Percentiles rank a stretch among this genome's conserved stretches.
These are phyloP conservation scores for Cercospora sp. DNA, from an alignment of 2,329 filamentous ascomycete species.

Conservation along the genomic window DNA sequence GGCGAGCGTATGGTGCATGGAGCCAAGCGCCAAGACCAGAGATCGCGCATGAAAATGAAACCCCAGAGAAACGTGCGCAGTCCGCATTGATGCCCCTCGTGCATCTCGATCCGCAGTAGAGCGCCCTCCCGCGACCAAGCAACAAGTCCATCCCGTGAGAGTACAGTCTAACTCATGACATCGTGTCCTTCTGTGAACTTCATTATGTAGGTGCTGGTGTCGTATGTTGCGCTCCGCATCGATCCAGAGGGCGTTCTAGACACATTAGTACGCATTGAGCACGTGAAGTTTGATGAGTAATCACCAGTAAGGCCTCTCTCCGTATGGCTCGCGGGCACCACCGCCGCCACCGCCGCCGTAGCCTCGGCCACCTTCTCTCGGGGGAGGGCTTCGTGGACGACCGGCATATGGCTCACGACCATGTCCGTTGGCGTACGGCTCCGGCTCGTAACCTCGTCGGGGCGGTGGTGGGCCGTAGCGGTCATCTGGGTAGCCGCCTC, in stretches of 20 bases:
- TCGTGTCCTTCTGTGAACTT: constrained; percentile 1
- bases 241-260: constrained; percentile 11
- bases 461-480: constrained; percentile 58
- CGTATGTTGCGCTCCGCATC: constrained; percentile 10
- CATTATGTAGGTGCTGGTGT: constrained; percentile 19
- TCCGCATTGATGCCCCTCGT: constrained; percentile 10
- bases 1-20: constrained; percentile 8
- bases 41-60: constrained; percentile 3
- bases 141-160: constrained; percentile 14
- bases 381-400: constrained; percentile 47
- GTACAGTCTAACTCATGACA: constrained; percentile 11
- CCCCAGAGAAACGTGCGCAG: neutral
- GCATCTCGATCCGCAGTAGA: constrained; percentile 2
- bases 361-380: constrained; percentile 43
- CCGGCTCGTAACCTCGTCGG: constrained; percentile 53
- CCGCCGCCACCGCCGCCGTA: constrained; percentile 26
- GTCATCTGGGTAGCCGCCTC: constrained; percentile 66
- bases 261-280: constrained; percentile 24
- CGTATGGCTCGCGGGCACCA: constrained; percentile 18
- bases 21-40: neutral
- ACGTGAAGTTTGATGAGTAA: constrained; percentile 24
- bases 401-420: constrained; percentile 52
- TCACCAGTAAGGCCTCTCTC: constrained; percentile 37
- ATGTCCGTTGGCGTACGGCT: constrained; percentile 61
- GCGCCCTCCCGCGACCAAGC: neutral